Base-by-base conservation (phyloP, 306 rosid species). In the Potentilla sterilis region DNA sequence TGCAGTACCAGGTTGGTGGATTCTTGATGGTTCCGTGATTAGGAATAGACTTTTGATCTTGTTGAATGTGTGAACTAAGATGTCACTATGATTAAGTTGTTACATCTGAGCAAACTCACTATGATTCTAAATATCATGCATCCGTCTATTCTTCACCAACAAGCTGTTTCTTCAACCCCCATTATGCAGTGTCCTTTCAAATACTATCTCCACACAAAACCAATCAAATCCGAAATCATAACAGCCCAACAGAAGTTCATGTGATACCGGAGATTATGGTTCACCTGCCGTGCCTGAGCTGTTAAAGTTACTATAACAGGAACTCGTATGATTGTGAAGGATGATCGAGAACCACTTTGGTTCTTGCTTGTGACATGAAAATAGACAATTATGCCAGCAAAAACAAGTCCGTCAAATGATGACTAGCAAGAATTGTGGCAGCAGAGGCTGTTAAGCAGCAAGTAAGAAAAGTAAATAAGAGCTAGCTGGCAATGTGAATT, bases 401-500 rank as follows among this genome's bases (percentile, higher is more conserved):
- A 59, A 59, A 59, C 40, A 32, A 16, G 68, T n/a, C n/a, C n/a
- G n/a, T n/a, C n/a, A n/a, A n/a, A 48, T 48, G 54, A 48, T 4
- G 54, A 48, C 54, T 48, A 48, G 54, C n/a, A 15, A 22, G 6
- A 70, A 18, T 49, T 70, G 44, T 49, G 34, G 44, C 62, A 18
- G 62, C 46, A 49, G 12, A 35, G 34, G 74, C 4, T 61, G 67
- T 59, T 28, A 32, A 47, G 70, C 8, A 48, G 40, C 15, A 28
- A 14, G 18, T 4, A 18, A 4, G 62, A 7, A 14, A 65, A 9
- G 42, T 5, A 19, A n/a, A 52, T 24, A 18, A 28, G 9, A 62
- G 49, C n/a, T 0, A 35, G 70, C 57, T 57, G 73, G 76, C 52
- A 81, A 41, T 69, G 82, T 28, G 83, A 43, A 82, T 67, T 70